Evolutionary conservation across 2,329 filamentous ascomycete genomes (phyloP).

Genomic region (Aspergillus vadensis): DNA sequence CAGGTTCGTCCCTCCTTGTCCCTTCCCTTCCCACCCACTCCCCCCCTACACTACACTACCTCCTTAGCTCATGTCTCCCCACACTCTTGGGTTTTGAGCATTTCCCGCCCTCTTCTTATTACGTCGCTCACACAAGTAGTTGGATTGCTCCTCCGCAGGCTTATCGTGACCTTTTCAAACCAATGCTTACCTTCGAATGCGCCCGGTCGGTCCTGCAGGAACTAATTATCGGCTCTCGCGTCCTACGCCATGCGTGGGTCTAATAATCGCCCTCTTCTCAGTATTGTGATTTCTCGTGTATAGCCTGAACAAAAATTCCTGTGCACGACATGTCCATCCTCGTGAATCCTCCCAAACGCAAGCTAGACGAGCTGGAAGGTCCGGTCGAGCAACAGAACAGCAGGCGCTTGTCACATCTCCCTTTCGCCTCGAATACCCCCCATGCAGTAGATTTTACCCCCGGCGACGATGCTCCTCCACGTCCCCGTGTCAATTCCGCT

Average conservation of each 20-base stretch:
- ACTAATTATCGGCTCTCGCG: slow-evolving; percentile 2
- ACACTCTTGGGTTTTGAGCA: background rate
- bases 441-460: background rate
- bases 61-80: too few relatives aligned
- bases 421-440: background rate
- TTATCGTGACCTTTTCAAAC: background rate
- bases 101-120: background rate
- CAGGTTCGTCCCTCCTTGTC: background rate
- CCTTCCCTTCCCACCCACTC: background rate
- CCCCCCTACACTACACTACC: background rate
- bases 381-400: slow-evolving; percentile 20
- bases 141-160: background rate
- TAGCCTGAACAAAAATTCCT: background rate
- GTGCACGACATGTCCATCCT: slow-evolving; percentile 33
- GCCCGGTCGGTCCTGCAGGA: background rate
- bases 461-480: background rate
- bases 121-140: background rate
- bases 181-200: background rate
- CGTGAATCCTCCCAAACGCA: slow-evolving; percentile 36
- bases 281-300: slow-evolving; percentile 17
- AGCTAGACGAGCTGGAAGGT: slow-evolving; percentile 30
- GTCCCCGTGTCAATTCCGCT: background rate
- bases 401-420: slow-evolving; percentile 9
- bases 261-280: slow-evolving; percentile 1
- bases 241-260: slow-evolving; percentile 7